phyloP scores from a whole-genome alignment of 1,284 basidiomycete species.

The Fomitopsis pinicola region DNA sequence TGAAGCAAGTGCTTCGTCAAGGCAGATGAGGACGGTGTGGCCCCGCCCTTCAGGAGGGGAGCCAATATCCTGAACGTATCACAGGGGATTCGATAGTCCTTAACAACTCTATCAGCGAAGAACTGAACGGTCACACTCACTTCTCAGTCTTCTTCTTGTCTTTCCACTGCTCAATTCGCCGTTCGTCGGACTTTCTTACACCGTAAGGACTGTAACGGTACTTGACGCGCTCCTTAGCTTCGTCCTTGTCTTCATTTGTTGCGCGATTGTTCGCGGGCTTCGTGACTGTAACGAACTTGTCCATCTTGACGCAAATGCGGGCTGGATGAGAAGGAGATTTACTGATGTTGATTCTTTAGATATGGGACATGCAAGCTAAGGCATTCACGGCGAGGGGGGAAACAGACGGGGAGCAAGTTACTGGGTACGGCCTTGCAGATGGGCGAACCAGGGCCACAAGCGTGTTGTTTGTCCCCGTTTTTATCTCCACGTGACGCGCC shows the following conservation, averaged over 20 bases:
- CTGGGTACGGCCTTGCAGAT: background rate
- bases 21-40: constrained; percentile 37
- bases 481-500: background rate
- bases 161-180: constrained; percentile 25
- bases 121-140: constrained; percentile 10
- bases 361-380: background rate
- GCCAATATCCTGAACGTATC: constrained; percentile 25
- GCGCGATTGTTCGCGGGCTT: constrained; percentile 22
- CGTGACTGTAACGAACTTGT: constrained; percentile 35
- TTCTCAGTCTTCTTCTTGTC: constrained; percentile 27
- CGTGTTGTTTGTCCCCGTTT: constrained; percentile 22
- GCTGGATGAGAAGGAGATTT: background rate
- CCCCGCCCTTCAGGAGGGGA: constrained; percentile 26
- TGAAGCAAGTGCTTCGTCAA: constrained; percentile 53
- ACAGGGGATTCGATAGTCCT: background rate
- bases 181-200: constrained; percentile 19
- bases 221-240: constrained; percentile 18
- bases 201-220: constrained; percentile 31
- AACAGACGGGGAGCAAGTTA: no score
- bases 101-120: background rate
- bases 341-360: constrained; percentile 1
- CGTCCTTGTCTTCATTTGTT: constrained; percentile 13
- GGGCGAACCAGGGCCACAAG: constrained; percentile 16
- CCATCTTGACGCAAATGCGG: constrained; percentile 28
- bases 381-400: background rate